Percentiles rank a stretch among this genome's conserved stretches.
Conservation (phyloP, 2,329 filamentous ascomycete genomes). For the Dactylonectria macrodidyma region DNA sequence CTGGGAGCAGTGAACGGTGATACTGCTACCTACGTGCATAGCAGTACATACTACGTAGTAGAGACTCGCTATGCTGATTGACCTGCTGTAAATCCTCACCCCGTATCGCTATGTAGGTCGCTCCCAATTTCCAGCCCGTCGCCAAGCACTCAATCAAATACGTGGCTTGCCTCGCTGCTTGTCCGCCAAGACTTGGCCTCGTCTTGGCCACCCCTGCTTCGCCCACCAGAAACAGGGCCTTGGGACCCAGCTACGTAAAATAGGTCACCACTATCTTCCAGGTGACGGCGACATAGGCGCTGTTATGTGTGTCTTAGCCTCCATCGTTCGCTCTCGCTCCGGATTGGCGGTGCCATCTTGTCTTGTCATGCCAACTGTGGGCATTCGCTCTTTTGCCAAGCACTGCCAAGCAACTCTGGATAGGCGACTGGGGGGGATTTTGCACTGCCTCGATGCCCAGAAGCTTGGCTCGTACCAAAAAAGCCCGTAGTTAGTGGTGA, state of each 20-base stretch:
- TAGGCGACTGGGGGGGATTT: conserved; percentile 19
- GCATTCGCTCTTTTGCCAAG: conserved; percentile 11
- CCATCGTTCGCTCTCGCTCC: background rate
- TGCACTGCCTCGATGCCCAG: conserved; percentile 48
- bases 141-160: conserved; percentile 26
- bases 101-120: too few relatives aligned
- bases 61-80: too few relatives aligned
- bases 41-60: too few relatives aligned
- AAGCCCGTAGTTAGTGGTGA: background rate
- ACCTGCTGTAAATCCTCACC: background rate
- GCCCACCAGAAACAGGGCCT: conserved; percentile 9
- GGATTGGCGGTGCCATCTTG: background rate
- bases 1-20: too few relatives aligned
- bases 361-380: conserved; percentile 16
- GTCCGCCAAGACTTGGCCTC: conserved; percentile 35
- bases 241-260: background rate
- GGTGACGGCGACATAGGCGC: background rate
- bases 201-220: conserved; percentile 22
- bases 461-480: conserved; percentile 44
- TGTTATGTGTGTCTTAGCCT: background rate
- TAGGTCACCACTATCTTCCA: too few relatives aligned
- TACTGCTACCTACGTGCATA: too few relatives aligned
- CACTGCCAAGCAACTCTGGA: conserved; percentile 28
- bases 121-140: background rate
- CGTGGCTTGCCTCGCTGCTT: conserved; percentile 28